Percentiles rank a stretch among this genome's conserved stretches.
Evolutionary conservation across 805 yeast genomes (phyloP).

Genomic region (Candida ponderosae): DNA sequence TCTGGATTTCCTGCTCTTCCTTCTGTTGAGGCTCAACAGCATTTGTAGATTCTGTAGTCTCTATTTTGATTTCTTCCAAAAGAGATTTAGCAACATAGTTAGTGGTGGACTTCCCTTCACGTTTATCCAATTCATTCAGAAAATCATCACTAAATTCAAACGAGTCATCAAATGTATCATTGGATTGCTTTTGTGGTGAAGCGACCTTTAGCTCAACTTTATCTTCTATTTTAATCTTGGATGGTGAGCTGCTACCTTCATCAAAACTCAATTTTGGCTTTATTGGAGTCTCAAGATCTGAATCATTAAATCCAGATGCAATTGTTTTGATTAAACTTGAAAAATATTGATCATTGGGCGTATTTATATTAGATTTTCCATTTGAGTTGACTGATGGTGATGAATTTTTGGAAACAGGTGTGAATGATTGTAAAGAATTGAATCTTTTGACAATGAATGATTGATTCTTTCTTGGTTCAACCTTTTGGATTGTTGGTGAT

Average conservation of each 20-base stretch:
- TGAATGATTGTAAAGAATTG: no score
- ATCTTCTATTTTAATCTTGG: conserved; percentile 6
- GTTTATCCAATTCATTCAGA: conserved; percentile 9
- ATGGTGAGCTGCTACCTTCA: conserved; percentile 7
- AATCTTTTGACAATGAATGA: no score
- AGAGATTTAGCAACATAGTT: background rate
- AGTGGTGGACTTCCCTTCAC: conserved; percentile 3
- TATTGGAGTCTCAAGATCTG: conserved; percentile 2
- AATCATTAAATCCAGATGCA: conserved; percentile 3
- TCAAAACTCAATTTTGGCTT: conserved; percentile 2
- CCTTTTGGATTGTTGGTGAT: background rate
- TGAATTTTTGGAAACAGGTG: no score
- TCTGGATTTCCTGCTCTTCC: no score
- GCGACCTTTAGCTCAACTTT: no score
- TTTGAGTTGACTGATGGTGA: no score
- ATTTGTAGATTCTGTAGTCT: background rate
- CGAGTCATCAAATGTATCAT: conserved; percentile 7
- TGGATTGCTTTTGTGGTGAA: background rate
- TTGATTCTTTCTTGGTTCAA: conserved; percentile 1
- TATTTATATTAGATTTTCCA: no score
- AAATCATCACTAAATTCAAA: conserved; percentile 20
- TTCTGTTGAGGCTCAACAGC: no score
- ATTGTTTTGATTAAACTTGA: conserved; percentile 11
- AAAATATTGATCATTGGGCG: no score
- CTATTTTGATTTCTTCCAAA: background rate